Base-by-base conservation (phyloP, 192 early-diverging fungal species). In the Backusella psychrophila region DNA sequence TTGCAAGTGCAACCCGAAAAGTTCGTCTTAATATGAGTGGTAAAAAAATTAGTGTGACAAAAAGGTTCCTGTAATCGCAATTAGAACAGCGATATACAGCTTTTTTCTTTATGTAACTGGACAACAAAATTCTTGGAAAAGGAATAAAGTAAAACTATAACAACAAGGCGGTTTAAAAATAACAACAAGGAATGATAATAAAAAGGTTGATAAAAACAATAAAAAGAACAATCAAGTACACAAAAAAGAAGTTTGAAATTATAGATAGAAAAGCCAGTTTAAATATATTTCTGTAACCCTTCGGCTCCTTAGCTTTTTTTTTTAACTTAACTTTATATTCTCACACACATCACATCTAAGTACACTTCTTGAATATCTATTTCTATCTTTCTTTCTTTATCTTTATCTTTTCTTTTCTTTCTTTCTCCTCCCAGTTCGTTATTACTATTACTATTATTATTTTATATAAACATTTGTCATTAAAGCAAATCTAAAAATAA, bases 291-390 rank as follows among this genome's bases (percentile, higher is more conserved):
- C 69, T 71, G 69, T 71, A 46, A 71, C 69, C 69, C 69, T 71
- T 71, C 69, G 69, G 69, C 69, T 41, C 69, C 69, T 71, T 71
- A 71, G 69, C 42, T 46, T 71, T 71, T 71, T 71, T 71, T 71
- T 71, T 44, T 39, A 19, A 35, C 35, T 69, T 56, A 56, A 56
- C 52, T 56, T 56, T 56, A 56, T 56, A 21, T 21, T 56, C 52
- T 21, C 52, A 56, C 52, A 56, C 52, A 56, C 52, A 56, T 56
- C 52, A 56, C 52, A 56, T 19, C 52, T 21, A 56, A 17, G 15
- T 44, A 59, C 3, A 21, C 53, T 23, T 35, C 31, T 59, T 59
- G 23, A n/a, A 49, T 49, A 49, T 49, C 46, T 17, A 35, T 59
- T 71, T 53, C 35, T 36, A 36, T 65, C 69, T 38, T 71, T 21